Conservation (phyloP, 306 rosid genomes). For the Chamaecrista fasciculata region DNA sequence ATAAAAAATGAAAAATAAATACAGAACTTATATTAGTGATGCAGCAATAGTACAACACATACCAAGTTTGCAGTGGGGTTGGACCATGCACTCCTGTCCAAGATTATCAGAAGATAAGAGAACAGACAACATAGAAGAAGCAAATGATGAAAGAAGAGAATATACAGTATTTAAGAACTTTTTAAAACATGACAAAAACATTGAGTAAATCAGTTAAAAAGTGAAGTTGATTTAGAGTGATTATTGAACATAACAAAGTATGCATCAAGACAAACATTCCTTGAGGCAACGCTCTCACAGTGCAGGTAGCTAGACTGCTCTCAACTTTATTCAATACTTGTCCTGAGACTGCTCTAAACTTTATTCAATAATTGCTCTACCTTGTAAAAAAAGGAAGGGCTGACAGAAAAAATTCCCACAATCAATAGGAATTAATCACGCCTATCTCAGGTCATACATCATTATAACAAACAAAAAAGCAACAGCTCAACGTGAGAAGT, state of each 20-base stretch:
- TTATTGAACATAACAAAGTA: neutral
- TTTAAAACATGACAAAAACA: neutral
- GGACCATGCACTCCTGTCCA: slow-evolving; percentile 67
- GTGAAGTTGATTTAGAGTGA: neutral
- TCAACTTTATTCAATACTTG: neutral
- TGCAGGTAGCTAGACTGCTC: neutral
- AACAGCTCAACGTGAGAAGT: too few relatives aligned
- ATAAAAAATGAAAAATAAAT: neutral
- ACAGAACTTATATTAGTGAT: neutral
- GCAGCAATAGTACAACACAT: slow-evolving; percentile 34
- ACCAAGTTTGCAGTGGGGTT: slow-evolving; percentile 57
- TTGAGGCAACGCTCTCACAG: neutral
- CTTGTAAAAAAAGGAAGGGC: neutral
- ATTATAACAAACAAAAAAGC: neutral
- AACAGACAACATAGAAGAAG: slow-evolving; percentile 1
- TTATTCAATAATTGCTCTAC: neutral
- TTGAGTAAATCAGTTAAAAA: neutral
- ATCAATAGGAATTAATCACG: neutral
- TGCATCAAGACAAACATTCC: neutral
- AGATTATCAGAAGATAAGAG: slow-evolving; percentile 10
- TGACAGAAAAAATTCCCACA: neutral
- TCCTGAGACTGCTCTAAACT: neutral
- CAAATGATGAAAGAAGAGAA: neutral
- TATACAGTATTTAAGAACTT: neutral
- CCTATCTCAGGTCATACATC: neutral